Percentiles rank a stretch among this genome's conserved stretches.
Conservation (phyloP, 2,329 filamentous ascomycete species). For the Samsoniella hepiali region DNA sequence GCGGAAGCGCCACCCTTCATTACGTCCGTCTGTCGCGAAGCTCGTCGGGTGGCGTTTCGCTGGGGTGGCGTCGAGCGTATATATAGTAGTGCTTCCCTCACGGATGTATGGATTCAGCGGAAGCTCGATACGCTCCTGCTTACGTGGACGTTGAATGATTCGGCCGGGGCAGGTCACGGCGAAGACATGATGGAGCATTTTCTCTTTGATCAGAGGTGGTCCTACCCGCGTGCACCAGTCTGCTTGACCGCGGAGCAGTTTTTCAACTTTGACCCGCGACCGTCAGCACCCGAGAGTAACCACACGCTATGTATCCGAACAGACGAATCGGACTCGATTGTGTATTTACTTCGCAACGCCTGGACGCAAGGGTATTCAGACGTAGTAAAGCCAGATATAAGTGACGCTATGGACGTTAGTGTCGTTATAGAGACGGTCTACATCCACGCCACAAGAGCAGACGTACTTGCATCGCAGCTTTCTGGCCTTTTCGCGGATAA, state of each 20-base stretch:
- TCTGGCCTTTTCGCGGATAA: background rate
- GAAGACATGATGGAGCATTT: background rate
- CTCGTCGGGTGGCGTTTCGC: background rate
- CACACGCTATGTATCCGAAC: background rate
- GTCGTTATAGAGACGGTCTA: background rate
- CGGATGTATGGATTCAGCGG: background rate
- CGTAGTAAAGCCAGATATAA: background rate
- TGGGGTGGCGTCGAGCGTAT: background rate
- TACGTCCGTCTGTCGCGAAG: background rate
- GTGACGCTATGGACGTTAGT: background rate
- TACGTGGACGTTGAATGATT: background rate
- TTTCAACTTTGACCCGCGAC: background rate
- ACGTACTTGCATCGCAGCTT: background rate
- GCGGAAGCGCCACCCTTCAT: background rate
- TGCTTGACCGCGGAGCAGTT: background rate
- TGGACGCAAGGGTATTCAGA: background rate
- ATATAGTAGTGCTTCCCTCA: no score
- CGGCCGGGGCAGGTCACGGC: background rate
- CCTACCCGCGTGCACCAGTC: background rate
- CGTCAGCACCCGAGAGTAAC: background rate
- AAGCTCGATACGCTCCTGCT: background rate
- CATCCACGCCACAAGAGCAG: background rate
- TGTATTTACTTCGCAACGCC: background rate
- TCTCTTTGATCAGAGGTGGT: background rate
- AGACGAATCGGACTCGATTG: background rate